These are phyloP conservation scores for Bombardia bombarda DNA, from an alignment of 495 filamentous ascomycete species.

Conservation along the genomic window DNA sequence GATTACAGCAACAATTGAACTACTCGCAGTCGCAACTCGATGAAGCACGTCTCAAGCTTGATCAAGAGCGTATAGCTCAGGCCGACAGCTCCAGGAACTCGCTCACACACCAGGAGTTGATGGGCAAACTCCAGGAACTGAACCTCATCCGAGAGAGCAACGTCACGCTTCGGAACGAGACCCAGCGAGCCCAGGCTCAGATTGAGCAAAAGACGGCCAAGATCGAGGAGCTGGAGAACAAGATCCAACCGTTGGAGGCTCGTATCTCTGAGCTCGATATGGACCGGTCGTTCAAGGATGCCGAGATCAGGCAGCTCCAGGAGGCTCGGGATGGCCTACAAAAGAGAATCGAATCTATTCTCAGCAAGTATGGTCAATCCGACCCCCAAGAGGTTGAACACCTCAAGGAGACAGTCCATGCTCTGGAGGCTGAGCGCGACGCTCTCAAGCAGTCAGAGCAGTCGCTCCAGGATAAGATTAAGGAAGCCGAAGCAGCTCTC, in stretches of 20 bases:
- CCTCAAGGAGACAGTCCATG: constrained; percentile 58
- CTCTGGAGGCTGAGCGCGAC: constrained; percentile 65
- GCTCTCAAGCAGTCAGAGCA: constrained; percentile 50
- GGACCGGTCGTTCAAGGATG: constrained; percentile 68
- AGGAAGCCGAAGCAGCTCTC: constrained; percentile 32
- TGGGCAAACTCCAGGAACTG: constrained; percentile 88
- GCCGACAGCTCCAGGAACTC: constrained; percentile 61
- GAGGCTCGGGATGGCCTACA: constrained; percentile 88
- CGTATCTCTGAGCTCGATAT: constrained; percentile 73
- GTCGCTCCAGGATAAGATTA: constrained; percentile 49
- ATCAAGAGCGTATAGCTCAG: constrained; percentile 75
- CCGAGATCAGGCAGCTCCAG: constrained; percentile 75
- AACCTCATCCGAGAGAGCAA: constrained; percentile 93
- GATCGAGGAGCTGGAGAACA: constrained; percentile 62
- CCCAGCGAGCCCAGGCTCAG: constrained; percentile 65
- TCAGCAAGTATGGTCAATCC: constrained; percentile 90
- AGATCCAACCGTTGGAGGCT: constrained; percentile 74
- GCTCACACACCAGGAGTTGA: constrained; percentile 74
- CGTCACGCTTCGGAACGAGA: constrained; percentile 76
- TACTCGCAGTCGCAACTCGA: constrained; percentile 81
- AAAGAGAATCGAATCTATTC: constrained; percentile 85
- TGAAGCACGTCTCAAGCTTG: constrained; percentile 74
- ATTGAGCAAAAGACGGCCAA: constrained; percentile 65
- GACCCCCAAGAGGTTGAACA: constrained; percentile 87
- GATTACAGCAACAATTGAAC: constrained; percentile 82